Evolutionary conservation across 345 rosid species (phyloP).

Genomic region (Citrus hindsii): DNA sequence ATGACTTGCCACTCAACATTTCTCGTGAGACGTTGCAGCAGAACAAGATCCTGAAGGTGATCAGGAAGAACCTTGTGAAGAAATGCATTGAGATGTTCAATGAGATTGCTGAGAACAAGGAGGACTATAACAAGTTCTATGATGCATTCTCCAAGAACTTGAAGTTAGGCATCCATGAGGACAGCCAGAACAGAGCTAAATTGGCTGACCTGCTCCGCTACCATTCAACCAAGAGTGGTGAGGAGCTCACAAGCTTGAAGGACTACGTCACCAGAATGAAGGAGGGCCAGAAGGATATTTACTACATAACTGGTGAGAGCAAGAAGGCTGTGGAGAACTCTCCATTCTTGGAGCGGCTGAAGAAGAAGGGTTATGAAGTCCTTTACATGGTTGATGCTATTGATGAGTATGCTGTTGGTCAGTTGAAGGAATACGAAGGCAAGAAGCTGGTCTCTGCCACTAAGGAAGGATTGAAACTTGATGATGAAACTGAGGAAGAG

Average conservation of each 20-base stretch:
- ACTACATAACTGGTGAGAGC: slow-evolving; percentile 76
- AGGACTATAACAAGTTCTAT: slow-evolving; percentile 81
- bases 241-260: slow-evolving; percentile 76
- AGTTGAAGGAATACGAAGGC: slow-evolving; percentile 75
- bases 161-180: slow-evolving; percentile 86
- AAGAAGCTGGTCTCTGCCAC: slow-evolving; percentile 88
- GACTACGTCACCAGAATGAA: slow-evolving; percentile 92
- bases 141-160: slow-evolving; percentile 85
- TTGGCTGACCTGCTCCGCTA: slow-evolving; percentile 76
- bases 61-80: slow-evolving; percentile 88
- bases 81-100: slow-evolving; percentile 90
- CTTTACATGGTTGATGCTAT: slow-evolving; percentile 91
- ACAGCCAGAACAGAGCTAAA: slow-evolving; percentile 75
- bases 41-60: slow-evolving; percentile 93
- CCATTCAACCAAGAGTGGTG: slow-evolving; percentile 82
- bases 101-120: slow-evolving; percentile 85
- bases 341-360: slow-evolving; percentile 78
- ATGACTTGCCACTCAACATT: slow-evolving; percentile 88
- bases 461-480: slow-evolving; percentile 74
- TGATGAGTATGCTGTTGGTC: slow-evolving; percentile 85
- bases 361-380: slow-evolving; percentile 83
- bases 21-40: slow-evolving; percentile 89
- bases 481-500: slow-evolving; percentile 82
- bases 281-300: slow-evolving; percentile 85
- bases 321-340: slow-evolving; percentile 91